Evolutionary conservation across 2,329 filamentous ascomycete genomes (phyloP).

Genomic region (Ilyonectria sp.): DNA sequence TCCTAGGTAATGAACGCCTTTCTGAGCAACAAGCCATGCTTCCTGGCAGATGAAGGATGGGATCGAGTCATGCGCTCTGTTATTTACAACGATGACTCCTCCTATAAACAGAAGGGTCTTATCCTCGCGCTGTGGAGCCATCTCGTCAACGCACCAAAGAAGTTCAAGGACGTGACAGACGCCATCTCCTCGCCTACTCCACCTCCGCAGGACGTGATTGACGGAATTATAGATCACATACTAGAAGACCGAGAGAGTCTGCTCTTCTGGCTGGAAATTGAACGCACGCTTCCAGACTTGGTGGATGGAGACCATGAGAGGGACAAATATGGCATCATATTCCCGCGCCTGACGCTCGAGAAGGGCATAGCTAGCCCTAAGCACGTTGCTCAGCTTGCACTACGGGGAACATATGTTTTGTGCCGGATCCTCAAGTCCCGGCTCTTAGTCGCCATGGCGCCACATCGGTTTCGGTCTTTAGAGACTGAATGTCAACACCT

Average conservation of each 20-base stretch:
- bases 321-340: slow-evolving; percentile 18
- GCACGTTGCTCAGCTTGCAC: slow-evolving; percentile 6
- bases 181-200: slow-evolving; percentile 6
- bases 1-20: slow-evolving; percentile 29
- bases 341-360: slow-evolving; percentile 11
- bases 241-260: slow-evolving; percentile 6
- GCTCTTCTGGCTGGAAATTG: slow-evolving; percentile 10
- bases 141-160: slow-evolving; percentile 20
- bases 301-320: background rate
- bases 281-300: background rate
- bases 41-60: slow-evolving; percentile 22
- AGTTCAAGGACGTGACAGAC: slow-evolving; percentile 22
- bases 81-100: slow-evolving; percentile 21
- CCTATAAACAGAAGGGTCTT: slow-evolving; percentile 12
- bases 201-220: slow-evolving; percentile 3
- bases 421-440: slow-evolving; percentile 30
- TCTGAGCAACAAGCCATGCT: slow-evolving; percentile 29
- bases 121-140: slow-evolving; percentile 20
- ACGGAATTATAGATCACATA: background rate
- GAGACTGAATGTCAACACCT: slow-evolving; percentile 27
- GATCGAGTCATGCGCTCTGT: slow-evolving; percentile 21
- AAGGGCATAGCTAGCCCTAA: background rate
- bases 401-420: slow-evolving; percentile 28
- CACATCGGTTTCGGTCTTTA: slow-evolving; percentile 5
- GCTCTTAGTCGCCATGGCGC: slow-evolving; percentile 17